Evolutionary conservation across 306 rosid genomes (phyloP).

Genomic region (Cyamopsis tetragonoloba): DNA sequence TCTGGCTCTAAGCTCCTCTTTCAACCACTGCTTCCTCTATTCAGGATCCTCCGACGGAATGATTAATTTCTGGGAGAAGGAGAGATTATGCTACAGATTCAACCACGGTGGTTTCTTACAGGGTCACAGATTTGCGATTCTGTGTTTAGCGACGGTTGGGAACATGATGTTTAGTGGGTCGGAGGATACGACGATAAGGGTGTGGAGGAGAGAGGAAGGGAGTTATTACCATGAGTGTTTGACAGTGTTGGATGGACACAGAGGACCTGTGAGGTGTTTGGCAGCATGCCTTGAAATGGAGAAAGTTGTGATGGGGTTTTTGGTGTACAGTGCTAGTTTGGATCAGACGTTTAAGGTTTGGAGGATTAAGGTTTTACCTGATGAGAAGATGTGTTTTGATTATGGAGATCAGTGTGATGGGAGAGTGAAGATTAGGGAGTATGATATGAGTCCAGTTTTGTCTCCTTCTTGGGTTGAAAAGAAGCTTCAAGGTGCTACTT

Average conservation of each 20-base stretch:
- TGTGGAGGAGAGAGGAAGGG: slow-evolving; percentile 66
- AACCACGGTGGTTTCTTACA: slow-evolving; percentile 71
- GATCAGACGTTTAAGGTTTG: slow-evolving; percentile 70
- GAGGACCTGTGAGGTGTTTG: slow-evolving; percentile 74
- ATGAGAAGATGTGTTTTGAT: slow-evolving; percentile 35
- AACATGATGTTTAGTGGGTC: slow-evolving; percentile 70
- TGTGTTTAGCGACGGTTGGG: slow-evolving; percentile 59
- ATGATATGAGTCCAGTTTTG: slow-evolving; percentile 49
- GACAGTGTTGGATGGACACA: slow-evolving; percentile 68
- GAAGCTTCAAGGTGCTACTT: slow-evolving; percentile 42
- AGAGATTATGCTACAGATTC: slow-evolving; percentile 52
- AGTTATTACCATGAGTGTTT: slow-evolving; percentile 68
- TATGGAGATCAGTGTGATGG: slow-evolving; percentile 16
- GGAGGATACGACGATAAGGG: slow-evolving; percentile 68
- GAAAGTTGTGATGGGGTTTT: slow-evolving; percentile 47
- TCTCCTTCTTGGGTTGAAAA: slow-evolving; percentile 75
- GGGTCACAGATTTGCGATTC: slow-evolving; percentile 66
- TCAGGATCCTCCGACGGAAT: slow-evolving; percentile 67
- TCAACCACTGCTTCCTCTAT: slow-evolving; percentile 50
- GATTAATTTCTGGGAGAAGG: slow-evolving; percentile 69
- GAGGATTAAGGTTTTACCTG: slow-evolving; percentile 60
- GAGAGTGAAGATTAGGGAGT: slow-evolving; percentile 27
- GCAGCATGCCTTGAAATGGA: slow-evolving; percentile 66
- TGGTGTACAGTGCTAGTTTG: slow-evolving; percentile 67
- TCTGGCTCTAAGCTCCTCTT: slow-evolving; percentile 44